Evolutionary conservation across 169 alveolate genomes (phyloP), one percentile per base, ranked within the genome.

Genomic region (Plasmodium chabaudi): DNA sequence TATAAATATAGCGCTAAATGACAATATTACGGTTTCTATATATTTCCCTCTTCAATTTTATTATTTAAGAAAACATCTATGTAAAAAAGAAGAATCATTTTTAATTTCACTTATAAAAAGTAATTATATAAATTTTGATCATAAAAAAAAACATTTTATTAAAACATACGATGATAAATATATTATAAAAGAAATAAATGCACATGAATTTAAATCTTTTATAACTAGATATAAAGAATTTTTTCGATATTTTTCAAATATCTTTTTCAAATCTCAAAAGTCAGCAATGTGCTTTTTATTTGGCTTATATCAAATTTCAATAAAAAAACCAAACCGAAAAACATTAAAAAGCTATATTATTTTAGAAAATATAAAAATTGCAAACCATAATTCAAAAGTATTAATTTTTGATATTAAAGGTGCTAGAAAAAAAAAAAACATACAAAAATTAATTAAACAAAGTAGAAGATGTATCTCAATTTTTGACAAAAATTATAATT

Each of bases 351-450:
- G 84, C 6, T 82, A 67, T 25, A 82, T 82, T 23, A 82, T 82
- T 53, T 53, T 82, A 64, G 90, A 82, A 67, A 82, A 82, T 82
- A 72, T 82, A 6, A 82, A 67, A 67, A 82, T 82, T 49, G 82
- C 53, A 23, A 59, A 61, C 17, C 53, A 5, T 1, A 82, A 82
- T 60, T 49, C 90, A 19, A 82, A 82, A 55, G 65, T 82, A 39
- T 82, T 82, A 82, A 82, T 82, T 67, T 82, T 82, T 82, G 90
- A 82, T 46, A 82, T 82, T 17, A 82, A 82, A 65, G 90, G 90
- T 21, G 90, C 90, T 42, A 67, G 90, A 27, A 82, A 82, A 61
- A 82, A 82, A 67, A 82, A 82, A 82, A 82, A 82, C 21, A 21
- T 82, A 55, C 90, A 82, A 65, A 82, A 82, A 34, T 59, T 82